Conservation (phyloP, 2,329 filamentous ascomycete genomes). For the Apiospora marii region DNA sequence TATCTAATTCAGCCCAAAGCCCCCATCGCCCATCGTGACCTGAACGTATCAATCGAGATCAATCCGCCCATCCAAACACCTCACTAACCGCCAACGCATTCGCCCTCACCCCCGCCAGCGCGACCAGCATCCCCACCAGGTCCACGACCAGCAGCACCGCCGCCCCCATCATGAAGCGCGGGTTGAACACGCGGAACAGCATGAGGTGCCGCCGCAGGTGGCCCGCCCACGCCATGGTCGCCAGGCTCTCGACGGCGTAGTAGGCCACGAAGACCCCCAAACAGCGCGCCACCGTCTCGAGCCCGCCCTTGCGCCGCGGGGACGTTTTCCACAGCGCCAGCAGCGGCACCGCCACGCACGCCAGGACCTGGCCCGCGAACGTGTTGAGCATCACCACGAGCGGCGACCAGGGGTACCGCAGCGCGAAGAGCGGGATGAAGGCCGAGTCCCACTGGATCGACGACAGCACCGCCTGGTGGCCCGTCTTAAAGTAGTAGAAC, state of each 20-base stretch:
- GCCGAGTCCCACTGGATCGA: conserved; percentile 96
- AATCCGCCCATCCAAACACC: conserved; percentile 82
- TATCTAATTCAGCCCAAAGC: too few species aligned
- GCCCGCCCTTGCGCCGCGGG: conserved; percentile 72
- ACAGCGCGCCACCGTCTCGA: conserved; percentile 75
- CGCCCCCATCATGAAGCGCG: conserved; percentile 86
- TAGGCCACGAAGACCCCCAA: conserved; percentile 81
- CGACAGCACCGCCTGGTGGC: conserved; percentile 87
- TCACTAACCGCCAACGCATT: conserved; percentile 83
- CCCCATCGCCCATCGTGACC: neutral
- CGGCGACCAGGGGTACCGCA: conserved; percentile 90
- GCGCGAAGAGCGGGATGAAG: conserved; percentile 84
- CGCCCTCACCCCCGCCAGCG: conserved; percentile 76
- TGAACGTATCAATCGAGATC: neutral
- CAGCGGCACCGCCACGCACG: conserved; percentile 80
- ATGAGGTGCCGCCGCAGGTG: conserved; percentile 91
- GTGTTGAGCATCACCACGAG: conserved; percentile 84
- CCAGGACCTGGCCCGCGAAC: conserved; percentile 87
- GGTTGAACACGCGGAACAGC: conserved; percentile 93
- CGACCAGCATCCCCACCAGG: conserved; percentile 73
- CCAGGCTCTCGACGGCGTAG: conserved; percentile 82
- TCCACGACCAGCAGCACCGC: conserved; percentile 79
- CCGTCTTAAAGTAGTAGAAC: conserved; percentile 97
- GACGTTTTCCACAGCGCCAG: conserved; percentile 89
- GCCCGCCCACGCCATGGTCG: conserved; percentile 90